Evolutionary conservation across 1,284 basidiomycete species (phyloP).

Genomic region (Golubevia pallescens): DNA sequence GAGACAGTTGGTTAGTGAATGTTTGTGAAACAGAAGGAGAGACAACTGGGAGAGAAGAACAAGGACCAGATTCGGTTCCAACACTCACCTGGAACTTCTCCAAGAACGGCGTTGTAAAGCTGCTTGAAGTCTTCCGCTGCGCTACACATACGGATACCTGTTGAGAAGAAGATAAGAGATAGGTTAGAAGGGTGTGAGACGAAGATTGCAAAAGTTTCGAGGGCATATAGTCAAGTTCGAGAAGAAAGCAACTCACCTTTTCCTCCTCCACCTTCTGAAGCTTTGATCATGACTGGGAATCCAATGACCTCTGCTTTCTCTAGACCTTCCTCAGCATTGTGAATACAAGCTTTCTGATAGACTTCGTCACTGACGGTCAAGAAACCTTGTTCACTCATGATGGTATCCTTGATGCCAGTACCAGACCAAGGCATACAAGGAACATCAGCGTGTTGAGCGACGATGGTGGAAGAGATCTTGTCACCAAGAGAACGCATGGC

Average conservation of each 20-base stretch:
- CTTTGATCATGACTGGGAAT: conserved; percentile 99
- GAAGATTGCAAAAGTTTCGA: not conserved
- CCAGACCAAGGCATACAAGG: conserved; percentile 99
- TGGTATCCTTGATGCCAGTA: conserved; percentile 87
- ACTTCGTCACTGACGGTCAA: conserved; percentile 92
- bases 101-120: conserved; percentile 88
- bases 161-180: not conserved
- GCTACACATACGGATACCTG: conserved; percentile 56
- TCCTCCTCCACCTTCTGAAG: conserved; percentile 96
- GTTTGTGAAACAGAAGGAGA: too few species aligned
- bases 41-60: too few species aligned
- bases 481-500: conserved; percentile 99
- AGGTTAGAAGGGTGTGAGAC: not conserved
- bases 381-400: conserved; percentile 84
- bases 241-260: conserved; percentile 71
- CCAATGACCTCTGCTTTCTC: conserved; percentile 85
- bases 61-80: too few species aligned
- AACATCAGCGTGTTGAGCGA: conserved; percentile 95
- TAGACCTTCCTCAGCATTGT: conserved; percentile 86
- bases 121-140: conserved; percentile 83
- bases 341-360: conserved; percentile 88
- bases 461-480: conserved; percentile 99
- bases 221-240: not conserved
- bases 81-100: conserved; percentile 92
- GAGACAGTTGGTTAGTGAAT: too few species aligned